These are phyloP conservation scores for Priceomyces castillae DNA, from an alignment of 805 yeast genomes.

Conservation along the genomic window DNA sequence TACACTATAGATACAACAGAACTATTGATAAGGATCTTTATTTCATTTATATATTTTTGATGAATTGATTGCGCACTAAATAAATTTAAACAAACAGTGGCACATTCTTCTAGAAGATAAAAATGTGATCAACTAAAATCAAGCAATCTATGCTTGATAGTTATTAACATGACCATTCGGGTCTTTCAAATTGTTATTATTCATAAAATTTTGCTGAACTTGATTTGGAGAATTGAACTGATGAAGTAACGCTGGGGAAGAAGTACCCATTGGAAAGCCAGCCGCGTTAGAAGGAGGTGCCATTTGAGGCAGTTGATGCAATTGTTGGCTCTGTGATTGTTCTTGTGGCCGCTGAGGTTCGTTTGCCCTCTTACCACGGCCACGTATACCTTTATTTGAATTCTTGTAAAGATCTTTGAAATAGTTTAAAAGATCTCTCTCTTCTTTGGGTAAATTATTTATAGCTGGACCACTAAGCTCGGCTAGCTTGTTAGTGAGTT, in stretches of 20 bases:
- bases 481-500: constrained; percentile 65
- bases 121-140: background rate
- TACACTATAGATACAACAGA: background rate
- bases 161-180: constrained; percentile 4
- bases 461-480: constrained; percentile 49
- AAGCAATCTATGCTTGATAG: constrained; percentile 2
- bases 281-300: no score
- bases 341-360: background rate
- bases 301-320: background rate
- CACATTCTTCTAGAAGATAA: background rate
- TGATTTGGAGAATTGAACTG: constrained; percentile 2
- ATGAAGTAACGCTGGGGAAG: background rate
- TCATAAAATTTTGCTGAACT: constrained; percentile 1
- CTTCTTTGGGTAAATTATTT: constrained; percentile 55
- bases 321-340: background rate
- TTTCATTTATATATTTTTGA: background rate
- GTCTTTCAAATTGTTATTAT: background rate
- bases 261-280: background rate
- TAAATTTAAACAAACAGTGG: constrained; percentile 1
- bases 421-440: constrained; percentile 68
- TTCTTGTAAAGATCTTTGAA: constrained; percentile 82
- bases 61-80: background rate
- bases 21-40: background rate
- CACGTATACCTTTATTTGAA: constrained; percentile 86
- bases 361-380: constrained; percentile 61